phyloP scores from a whole-genome alignment of 148 eudicot species.

The Nepenthes mirabilis region DNA sequence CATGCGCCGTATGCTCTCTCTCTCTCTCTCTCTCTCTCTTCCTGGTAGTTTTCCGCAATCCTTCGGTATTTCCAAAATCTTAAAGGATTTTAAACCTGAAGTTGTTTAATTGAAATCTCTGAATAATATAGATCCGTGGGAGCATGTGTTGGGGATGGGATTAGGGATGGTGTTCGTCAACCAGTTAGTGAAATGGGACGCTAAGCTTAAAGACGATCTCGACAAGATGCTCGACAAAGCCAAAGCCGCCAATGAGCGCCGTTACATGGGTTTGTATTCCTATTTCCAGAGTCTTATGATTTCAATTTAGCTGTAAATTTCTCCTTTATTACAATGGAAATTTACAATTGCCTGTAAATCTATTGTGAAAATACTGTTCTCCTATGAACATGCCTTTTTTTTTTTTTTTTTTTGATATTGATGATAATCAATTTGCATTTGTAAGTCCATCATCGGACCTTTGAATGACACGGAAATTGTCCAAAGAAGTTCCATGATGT shows the following conservation, averaged over 20 bases:
- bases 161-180: slow-evolving; percentile 64
- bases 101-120: not conserved
- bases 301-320: not conserved
- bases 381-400: no score
- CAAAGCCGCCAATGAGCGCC: slow-evolving; percentile 87
- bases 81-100: not conserved
- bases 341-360: no score
- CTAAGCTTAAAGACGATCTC: slow-evolving; percentile 67
- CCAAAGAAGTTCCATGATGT: no score
- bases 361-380: no score
- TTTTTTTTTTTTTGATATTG: no score
- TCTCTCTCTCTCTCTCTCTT: not conserved
- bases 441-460: no score
- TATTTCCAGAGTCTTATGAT: not conserved
- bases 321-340: not conserved
- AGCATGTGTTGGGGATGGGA: slow-evolving; percentile 91
- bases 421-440: no score
- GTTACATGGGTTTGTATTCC: slow-evolving; percentile 54
- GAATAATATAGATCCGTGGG: slow-evolving; percentile 76
- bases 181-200: slow-evolving; percentile 87
- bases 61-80: slow-evolving; percentile 1
- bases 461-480: no score
- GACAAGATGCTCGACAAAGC: slow-evolving; percentile 81
- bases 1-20: slow-evolving; percentile 64
- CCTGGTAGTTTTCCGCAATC: not conserved